Base-by-base conservation (phyloP, 768 basidiomycete genomes). In the Glaciozyma martinii region DNA sequence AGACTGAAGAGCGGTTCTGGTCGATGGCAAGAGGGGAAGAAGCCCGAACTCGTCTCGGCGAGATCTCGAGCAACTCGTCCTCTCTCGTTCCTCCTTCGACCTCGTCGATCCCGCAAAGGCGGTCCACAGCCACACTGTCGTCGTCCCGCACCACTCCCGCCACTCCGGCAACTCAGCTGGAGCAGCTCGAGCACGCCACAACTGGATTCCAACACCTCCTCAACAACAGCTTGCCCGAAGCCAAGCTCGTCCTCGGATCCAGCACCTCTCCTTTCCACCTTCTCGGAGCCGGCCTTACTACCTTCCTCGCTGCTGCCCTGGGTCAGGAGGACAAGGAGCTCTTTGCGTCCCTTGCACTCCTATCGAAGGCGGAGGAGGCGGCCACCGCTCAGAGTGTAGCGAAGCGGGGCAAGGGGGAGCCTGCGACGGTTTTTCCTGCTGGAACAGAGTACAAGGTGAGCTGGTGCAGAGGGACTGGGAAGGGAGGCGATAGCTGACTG, bases 301-400 rank as follows among this genome's bases (percentile, higher is more conserved):
- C 47, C n/a, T 70, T 66, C 57, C 60, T 70, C 33, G 56, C 59
- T 3, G 63, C 66, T 2, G 59, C 61, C 3, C 46, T 70, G 1
- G 58, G 56, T 3, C 53, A 62, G 19, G 69, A 70, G 29, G 66
- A 66, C 27, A 54, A 44, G 4, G 69, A 70, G 61, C 44, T 70
- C 1, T 52, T 57, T 12, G 5, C 40, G 4, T 61, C 62, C 37
- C 40, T 64, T 6, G 23, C 10, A 0, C 30, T 54, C 16, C 61
- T 70, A 1, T 13, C 46, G 1, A 59, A 53, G 25, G 69, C 69
- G 0, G 66, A 70, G 43, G 19, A 25, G 2, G 10, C 59, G 10
- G 68, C 68, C 3, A 59, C 18, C 1, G n/a, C 46, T 16, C 62
- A 63, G 32, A 18, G 42, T 3, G 27, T 12, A 18, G 37, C 40